Base-by-base conservation (phyloP, 305 asterid species). In the Ilex paraguariensis region DNA sequence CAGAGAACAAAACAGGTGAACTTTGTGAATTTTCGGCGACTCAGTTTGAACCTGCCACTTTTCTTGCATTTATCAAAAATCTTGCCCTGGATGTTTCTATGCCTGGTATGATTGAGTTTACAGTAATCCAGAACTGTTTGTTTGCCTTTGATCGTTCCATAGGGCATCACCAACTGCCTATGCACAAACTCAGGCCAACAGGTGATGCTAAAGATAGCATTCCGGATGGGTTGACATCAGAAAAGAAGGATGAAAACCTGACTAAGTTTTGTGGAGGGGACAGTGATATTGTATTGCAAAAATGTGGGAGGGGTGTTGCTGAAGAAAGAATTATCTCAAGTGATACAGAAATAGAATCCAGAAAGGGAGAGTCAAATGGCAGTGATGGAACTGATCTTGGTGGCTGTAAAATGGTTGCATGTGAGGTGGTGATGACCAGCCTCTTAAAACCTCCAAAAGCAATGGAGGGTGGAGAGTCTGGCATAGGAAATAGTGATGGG, bases 91-190 rank as follows among this genome's bases (percentile, higher is more conserved):
- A 72, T 66, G 69, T 58, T 67, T 39, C 58, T 56, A 59, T 57
- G 28, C 83, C 86, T 39, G 65, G 77, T 69, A 77, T 70, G 73
- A 28, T 86, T 49, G 82, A 86, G 64, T 59, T 83, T 65, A 68
- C 65, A 21, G 69, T 80, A 16, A 63, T 73, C 61, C 81, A 81
- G 78, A 83, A 69, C 55, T 66, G 82, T 57, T 73, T 91, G 51
- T 79, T 83, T 0, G 83, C 88, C 17, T 88, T 80, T 80, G 82
- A 79, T 69, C 59, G 67, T 64, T 87, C 95, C 14, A 31, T 78
- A 36, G 98, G 98, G 67, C 98, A 89, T 69, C 53, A 6, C 40
- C 86, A 83, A 56, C 61, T 88, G 75, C 88, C 92, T 67, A 15
- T 84, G 79, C 83, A 79, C 57, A 66, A 70, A 76, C 84, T 90